Conservation (phyloP, 1,284 basidiomycete genomes). For the Cryptococcus sp. region DNA sequence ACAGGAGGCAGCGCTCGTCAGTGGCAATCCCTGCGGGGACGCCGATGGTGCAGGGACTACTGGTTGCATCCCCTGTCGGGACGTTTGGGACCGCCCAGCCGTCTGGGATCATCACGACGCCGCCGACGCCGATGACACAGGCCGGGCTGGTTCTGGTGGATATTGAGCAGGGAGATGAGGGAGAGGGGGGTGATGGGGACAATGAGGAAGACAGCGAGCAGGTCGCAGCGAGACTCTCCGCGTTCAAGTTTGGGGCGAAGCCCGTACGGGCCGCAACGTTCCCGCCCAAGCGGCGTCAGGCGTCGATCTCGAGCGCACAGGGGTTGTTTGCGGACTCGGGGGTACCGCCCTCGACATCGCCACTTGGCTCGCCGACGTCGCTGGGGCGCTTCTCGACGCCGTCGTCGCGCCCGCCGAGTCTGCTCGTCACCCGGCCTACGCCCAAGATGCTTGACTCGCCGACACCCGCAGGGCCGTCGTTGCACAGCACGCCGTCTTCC, state of each 20-base stretch:
- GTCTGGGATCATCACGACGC: conserved; percentile 33
- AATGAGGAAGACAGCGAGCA: conserved; percentile 13
- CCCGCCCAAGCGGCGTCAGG: conserved; percentile 15
- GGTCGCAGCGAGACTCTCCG: conserved; percentile 22
- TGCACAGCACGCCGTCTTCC: conserved; percentile 19
- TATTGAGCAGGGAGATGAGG: too few species aligned
- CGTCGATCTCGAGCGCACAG: conserved; percentile 15
- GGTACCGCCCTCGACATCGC: conserved; percentile 2
- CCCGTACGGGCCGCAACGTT: conserved; percentile 14
- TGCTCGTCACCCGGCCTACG: conserved; percentile 31
- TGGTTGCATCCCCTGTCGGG: conserved; percentile 12
- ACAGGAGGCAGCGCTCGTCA: conserved; percentile 19
- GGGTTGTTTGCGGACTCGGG: conserved; percentile 13
- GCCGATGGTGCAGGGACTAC: conserved; percentile 2
- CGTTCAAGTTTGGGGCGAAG: conserved; percentile 44
- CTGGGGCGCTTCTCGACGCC: conserved; percentile 18
- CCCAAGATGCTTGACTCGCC: conserved; percentile 24
- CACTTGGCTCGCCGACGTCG: conserved; percentile 16
- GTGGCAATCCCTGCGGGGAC: conserved; percentile 8
- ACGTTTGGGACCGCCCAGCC: conserved; percentile 13
- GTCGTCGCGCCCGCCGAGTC: conserved; percentile 28
- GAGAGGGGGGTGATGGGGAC: conserved; percentile 1
- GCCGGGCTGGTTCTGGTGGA: conserved; percentile 2
- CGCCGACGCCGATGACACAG: conserved; percentile 31
- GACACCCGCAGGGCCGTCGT: conserved; percentile 8